phyloP scores from a whole-genome alignment of 225 moss, liverwort and hornwort species.

The Pseudoscleropodium purum region DNA sequence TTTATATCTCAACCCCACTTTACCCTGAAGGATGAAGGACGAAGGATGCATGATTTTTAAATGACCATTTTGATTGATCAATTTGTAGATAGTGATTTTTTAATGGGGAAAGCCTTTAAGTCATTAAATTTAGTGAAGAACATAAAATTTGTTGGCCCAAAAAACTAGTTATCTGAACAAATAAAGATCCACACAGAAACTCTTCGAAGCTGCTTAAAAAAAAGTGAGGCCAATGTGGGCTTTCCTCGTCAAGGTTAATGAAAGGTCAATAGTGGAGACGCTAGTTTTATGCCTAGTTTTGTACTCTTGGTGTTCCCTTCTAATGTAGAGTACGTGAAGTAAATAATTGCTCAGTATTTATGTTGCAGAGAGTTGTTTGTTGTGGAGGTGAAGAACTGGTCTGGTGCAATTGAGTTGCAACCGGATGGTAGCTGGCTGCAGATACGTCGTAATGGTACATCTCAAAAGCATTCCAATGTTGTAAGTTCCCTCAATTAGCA shows the following conservation, averaged over 20 bases:
- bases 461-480: slow-evolving; percentile 59
- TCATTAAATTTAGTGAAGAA: not conserved
- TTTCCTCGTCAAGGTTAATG: not conserved
- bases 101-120: no score
- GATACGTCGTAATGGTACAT: slow-evolving; percentile 60
- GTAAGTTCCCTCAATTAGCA: slow-evolving; percentile 37
- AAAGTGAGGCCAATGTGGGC: not conserved
- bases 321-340: not conserved
- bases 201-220: not conserved
- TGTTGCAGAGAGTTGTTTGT: slow-evolving; percentile 53
- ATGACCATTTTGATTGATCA: not conserved
- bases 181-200: not conserved
- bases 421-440: slow-evolving; percentile 71
- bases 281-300: not conserved
- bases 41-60: not conserved
- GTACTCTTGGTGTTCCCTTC: not conserved
- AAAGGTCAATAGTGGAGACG: not conserved
- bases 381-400: slow-evolving; percentile 87
- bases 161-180: not conserved
- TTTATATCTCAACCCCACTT: not conserved
- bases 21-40: not conserved
- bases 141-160: not conserved
- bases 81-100: no score
- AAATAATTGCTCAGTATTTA: not conserved
- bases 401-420: slow-evolving; percentile 52